Evolutionary conservation across 192 early-diverging fungal species (phyloP), one percentile per base, ranked within the genome.

Genomic region (Podochytrium sp.): DNA sequence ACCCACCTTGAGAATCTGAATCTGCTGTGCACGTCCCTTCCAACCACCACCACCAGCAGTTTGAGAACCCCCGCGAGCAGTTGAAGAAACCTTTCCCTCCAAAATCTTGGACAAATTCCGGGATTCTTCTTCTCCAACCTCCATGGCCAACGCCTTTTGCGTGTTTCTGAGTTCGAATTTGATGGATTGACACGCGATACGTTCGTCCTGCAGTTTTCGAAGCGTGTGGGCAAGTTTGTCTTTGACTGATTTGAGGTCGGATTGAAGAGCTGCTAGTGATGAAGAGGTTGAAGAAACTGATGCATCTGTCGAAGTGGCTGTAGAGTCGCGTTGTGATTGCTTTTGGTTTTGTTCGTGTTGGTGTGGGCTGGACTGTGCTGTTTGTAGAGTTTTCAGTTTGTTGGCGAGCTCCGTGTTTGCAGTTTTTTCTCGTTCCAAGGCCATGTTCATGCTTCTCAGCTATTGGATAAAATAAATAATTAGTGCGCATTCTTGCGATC

Each of bases 11-110:
- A 74, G 51, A 32, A 51, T 63, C 6, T 49, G 47, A 51, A 74
- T 74, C 33, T 65, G 39, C 37, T 74, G 72, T 2, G 72, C 35
- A 3, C 72, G 40, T 74, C 72, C 72, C 33, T 63, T 74, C 72
- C 72, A 74, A n/a, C 61, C 61, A 52, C 29, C n/a, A 61, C 38
- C 37, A 34, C 62, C 62, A n/a, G n/a, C n/a, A 37, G n/a, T 60
- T 32, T 59, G 23, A n/a, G n/a, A n/a, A n/a, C n/a, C n/a, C n/a
- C n/a, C n/a, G n/a, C n/a, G n/a, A n/a, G n/a, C n/a, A n/a, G n/a
- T n/a, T n/a, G n/a, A n/a, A n/a, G n/a, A n/a, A n/a, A n/a, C n/a
- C 29, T 63, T 30, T 29, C 58, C 49, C 33, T 63, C 58, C 61
- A 49, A 50, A 30, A 72, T 14, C 49, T 55, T 69, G 33, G 20